A percentile compares a stretch with the other conserved stretches of the same genome.
Conservation (phyloP, 139 green algal genomes). For the Mesotaenium endlicherianum region DNA sequence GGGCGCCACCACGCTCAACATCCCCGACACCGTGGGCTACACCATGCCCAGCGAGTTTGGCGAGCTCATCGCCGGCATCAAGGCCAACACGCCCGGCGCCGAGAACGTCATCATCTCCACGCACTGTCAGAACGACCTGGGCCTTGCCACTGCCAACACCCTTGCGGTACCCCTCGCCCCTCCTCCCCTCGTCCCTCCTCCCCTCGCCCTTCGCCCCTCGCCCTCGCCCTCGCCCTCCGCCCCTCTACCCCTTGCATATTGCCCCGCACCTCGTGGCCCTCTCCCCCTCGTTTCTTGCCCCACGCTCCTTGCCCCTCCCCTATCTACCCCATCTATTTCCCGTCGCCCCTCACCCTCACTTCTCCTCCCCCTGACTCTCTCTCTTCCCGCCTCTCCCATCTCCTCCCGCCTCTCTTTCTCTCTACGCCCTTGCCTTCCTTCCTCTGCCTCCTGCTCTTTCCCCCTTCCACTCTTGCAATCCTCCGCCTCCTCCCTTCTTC, state of each 20-base stretch:
- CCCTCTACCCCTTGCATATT: not conserved
- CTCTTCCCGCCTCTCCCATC: not conserved
- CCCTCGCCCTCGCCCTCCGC: not conserved
- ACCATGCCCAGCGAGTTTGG: slow-evolving; percentile 94
- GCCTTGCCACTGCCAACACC: slow-evolving; percentile 92
- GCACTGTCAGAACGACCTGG: slow-evolving; percentile 99
- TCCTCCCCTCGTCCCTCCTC: not conserved
- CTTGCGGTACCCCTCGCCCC: slow-evolving; percentile 60
- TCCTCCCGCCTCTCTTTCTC: not conserved
- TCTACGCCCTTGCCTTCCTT: not conserved
- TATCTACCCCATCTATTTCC: not conserved
- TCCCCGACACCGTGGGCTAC: slow-evolving; percentile 95
- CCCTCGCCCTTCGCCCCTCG: too few relatives aligned
- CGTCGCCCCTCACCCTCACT: not conserved
- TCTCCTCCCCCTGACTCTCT: not conserved
- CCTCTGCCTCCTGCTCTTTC: not conserved
- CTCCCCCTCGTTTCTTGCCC: not conserved
- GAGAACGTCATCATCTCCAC: slow-evolving; percentile 89
- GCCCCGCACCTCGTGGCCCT: not conserved
- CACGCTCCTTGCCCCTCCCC: not conserved
- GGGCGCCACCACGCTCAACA: slow-evolving; percentile 98
- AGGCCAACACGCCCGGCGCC: slow-evolving; percentile 80
- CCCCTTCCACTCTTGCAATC: not conserved
- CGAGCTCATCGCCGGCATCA: slow-evolving; percentile 81
- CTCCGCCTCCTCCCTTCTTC: too few relatives aligned